A percentile compares a stretch with the other conserved stretches of the same genome.
Conservation (phyloP, 2,329 filamentous ascomycete species). For the Ophiosphaerella herpotricha region DNA sequence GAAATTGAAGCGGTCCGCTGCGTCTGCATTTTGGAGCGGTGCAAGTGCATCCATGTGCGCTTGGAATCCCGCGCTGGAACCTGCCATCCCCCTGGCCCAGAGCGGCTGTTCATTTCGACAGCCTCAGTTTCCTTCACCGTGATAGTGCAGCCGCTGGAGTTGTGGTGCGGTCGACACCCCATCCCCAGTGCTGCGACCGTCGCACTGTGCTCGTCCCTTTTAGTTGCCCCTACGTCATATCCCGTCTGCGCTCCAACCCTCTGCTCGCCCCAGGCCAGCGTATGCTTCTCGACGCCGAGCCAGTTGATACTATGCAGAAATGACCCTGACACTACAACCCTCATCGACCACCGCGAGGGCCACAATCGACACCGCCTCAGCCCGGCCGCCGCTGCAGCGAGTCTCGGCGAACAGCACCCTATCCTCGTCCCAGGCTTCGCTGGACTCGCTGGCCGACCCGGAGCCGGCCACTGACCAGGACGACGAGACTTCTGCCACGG, state of each 20-base stretch:
- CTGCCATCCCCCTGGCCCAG: neutral
- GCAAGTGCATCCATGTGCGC: too few species aligned
- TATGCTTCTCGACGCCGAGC: conserved; percentile 1
- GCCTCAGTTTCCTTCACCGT: conserved; percentile 2
- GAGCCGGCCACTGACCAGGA: conserved; percentile 10
- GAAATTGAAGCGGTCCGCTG: neutral
- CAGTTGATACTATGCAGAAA: conserved; percentile 6
- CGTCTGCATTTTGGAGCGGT: neutral
- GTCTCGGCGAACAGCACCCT: conserved; percentile 22
- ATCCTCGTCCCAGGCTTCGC: conserved; percentile 7
- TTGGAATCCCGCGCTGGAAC: neutral
- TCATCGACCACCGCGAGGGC: conserved; percentile 11
- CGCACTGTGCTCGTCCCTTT: neutral
- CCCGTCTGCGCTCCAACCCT: neutral
- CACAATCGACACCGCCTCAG: conserved; percentile 10
- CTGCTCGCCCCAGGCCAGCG: neutral
- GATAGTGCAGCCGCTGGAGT: neutral
- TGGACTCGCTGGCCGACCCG: neutral
- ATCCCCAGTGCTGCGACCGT: neutral
- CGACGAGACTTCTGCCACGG: conserved; percentile 26
- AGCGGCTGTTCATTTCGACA: conserved; percentile 5
- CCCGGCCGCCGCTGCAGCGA: conserved; percentile 37
- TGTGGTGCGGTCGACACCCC: neutral
- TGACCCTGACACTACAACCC: conserved; percentile 9
- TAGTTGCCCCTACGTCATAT: neutral